Base-by-base conservation (phyloP, 208 protist species). In the Tritrichomonas musculus region DNA sequence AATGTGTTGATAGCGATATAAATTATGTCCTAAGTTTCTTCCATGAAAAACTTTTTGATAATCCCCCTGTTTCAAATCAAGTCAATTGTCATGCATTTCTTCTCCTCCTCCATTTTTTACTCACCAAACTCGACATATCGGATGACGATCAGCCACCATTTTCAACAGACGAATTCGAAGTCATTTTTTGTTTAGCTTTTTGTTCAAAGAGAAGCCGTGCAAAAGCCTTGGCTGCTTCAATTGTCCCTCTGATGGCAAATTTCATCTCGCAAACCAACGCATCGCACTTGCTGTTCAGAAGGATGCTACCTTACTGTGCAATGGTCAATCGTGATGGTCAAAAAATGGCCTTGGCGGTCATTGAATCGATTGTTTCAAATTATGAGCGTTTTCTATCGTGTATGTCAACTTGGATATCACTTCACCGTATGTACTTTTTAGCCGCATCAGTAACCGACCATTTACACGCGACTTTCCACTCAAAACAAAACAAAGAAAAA, bases 301-400 rank as follows among this genome's bases (percentile, higher is more conserved):
- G 77, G 27, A 88, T 88, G 77, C 77, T 88, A 1, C 77, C 77
- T 13, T 88, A 88, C 57, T 88, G 77, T 36, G 41, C 47, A 20
- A 88, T 88, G 77, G 77, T 57, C 9, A 39, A 53, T 30, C 13
- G 47, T 1, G 44, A 88, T 47, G 77, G 77, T 27, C 41, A 36
- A 0, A 88, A 88, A 57, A 33, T 14, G 8, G 77, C 77, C 0
- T 57, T 88, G 1, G 57, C 4, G 14, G 27, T 88, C 4, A 33
- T 88, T 55, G 77, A 88, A 88, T 41, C 53, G 14, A 88, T 88
- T 30, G 3, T 88, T 13, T 44, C 41, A 36, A 25, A 53, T 36
- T 47, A 88, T 33, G 14, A 8, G 0, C 17, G 47, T 4, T 88
- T 50, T 36, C n/a, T 47, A 17, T 57, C 77, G 30, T 88, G 77